phyloP scores from a whole-genome alignment of 352 stramenopile species.

The Globisporangium emineosum region DNA sequence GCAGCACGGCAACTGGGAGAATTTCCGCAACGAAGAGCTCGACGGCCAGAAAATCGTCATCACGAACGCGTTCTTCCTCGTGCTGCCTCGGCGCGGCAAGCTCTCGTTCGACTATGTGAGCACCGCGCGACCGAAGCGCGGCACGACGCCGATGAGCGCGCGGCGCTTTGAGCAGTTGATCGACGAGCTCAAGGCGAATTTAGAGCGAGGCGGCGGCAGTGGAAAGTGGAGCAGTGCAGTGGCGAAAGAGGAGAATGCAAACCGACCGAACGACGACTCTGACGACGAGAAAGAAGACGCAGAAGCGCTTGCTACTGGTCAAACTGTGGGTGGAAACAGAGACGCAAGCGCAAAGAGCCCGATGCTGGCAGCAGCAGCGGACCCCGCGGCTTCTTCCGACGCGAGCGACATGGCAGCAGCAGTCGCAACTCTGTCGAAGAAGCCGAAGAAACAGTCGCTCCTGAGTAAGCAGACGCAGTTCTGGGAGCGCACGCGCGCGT shows the following conservation, averaged over 20 bases:
- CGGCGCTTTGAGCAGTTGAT: slow-evolving; percentile 77
- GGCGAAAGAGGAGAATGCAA: not conserved
- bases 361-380: not conserved
- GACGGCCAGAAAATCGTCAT: slow-evolving; percentile 70
- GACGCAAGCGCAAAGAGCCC: not conserved
- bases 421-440: not conserved
- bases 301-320: not conserved
- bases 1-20: slow-evolving; percentile 90
- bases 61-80: slow-evolving; percentile 76
- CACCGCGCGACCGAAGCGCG: slow-evolving; percentile 62
- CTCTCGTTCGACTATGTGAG: slow-evolving; percentile 91
- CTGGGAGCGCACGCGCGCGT: slow-evolving; percentile 46
- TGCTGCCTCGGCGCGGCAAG: slow-evolving; percentile 62
- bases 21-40: slow-evolving; percentile 89
- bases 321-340: not conserved
- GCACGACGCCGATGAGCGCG: slow-evolving; percentile 57
- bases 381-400: not conserved
- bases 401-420: not conserved
- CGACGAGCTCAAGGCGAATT: slow-evolving; percentile 43
- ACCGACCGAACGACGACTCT: not conserved
- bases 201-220: not conserved
- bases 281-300: not conserved
- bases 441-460: not conserved
- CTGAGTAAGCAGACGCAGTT: slow-evolving; percentile 39
- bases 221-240: not conserved